A percentile compares a stretch with the other conserved stretches of the same genome.
Evolutionary conservation across 2,329 filamentous ascomycete genomes (phyloP).

Genomic region (Colletotrichum orbiculare): DNA sequence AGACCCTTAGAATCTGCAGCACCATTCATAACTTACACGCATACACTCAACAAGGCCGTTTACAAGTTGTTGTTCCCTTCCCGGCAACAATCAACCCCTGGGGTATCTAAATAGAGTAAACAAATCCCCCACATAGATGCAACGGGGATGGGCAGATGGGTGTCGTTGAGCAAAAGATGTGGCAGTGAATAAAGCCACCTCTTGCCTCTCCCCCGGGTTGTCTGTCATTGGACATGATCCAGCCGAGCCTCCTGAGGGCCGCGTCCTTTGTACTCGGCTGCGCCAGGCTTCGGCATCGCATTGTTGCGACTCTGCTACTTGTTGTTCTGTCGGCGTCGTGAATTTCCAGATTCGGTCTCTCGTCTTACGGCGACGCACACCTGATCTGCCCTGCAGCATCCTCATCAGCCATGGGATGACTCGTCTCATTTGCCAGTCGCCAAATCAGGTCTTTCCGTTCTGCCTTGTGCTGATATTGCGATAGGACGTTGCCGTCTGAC

Average conservation of each 20-base stretch:
- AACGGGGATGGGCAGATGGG: slow-evolving; percentile 4
- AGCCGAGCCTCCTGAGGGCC: slow-evolving; percentile 21
- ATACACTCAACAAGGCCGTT: no score
- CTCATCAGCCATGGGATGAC: background rate
- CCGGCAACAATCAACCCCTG: no score
- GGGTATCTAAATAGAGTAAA: background rate
- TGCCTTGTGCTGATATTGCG: slow-evolving; percentile 5
- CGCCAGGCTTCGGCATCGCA: slow-evolving; percentile 31
- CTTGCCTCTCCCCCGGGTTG: background rate
- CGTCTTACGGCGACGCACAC: background rate
- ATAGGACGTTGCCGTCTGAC: background rate
- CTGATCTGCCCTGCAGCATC: background rate
- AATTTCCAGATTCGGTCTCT: background rate
- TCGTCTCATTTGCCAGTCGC: background rate
- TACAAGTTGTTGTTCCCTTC: no score
- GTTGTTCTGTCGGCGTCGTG: no score
- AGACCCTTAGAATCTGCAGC: background rate
- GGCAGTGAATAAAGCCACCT: slow-evolving; percentile 7
- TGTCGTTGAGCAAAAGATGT: slow-evolving; percentile 11
- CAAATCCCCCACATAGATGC: slow-evolving; percentile 5
- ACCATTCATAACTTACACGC: no score
- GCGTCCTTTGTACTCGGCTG: slow-evolving; percentile 11
- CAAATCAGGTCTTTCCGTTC: slow-evolving; percentile 3
- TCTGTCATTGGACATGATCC: slow-evolving; percentile 8
- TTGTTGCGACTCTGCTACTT: slow-evolving; percentile 13